A percentile compares a stretch with the other conserved stretches of the same genome.
Conservation (phyloP, 2,329 filamentous ascomycete genomes). For the Chaetomiaceae sp. region DNA sequence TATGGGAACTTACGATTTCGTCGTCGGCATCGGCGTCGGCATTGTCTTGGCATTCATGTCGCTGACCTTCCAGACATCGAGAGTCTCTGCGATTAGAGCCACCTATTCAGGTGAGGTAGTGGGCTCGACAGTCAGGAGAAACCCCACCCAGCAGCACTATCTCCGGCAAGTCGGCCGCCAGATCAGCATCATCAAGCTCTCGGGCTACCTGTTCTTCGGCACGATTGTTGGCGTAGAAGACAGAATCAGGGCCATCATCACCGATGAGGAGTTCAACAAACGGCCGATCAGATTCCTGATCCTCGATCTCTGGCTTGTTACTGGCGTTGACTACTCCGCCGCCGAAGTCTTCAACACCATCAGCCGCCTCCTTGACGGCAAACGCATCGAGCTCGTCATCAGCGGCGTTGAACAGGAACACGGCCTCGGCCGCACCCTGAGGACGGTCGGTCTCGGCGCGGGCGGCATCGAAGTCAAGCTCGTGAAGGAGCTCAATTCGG, state of each 20-base stretch:
- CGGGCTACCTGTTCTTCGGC: slow-evolving; percentile 95
- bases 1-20: slow-evolving; percentile 97
- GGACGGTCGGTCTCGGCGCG: slow-evolving; percentile 75
- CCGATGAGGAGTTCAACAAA: slow-evolving; percentile 70
- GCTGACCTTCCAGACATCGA: slow-evolving; percentile 85
- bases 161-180: slow-evolving; percentile 79
- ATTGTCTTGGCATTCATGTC: slow-evolving; percentile 88
- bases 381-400: slow-evolving; percentile 73
- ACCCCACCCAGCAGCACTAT: slow-evolving; percentile 82
- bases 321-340: slow-evolving; percentile 90
- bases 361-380: slow-evolving; percentile 71
- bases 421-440: slow-evolving; percentile 69
- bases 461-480: slow-evolving; percentile 69
- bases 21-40: slow-evolving; percentile 85
- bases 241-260: slow-evolving; percentile 73
- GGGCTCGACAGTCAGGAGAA: slow-evolving; percentile 85
- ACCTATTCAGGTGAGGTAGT: slow-evolving; percentile 87
- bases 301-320: slow-evolving; percentile 82
- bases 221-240: slow-evolving; percentile 95
- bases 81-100: slow-evolving; percentile 80
- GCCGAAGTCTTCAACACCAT: slow-evolving; percentile 93
- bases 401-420: slow-evolving; percentile 74
- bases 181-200: slow-evolving; percentile 84
- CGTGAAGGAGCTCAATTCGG: slow-evolving; percentile 85
- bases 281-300: slow-evolving; percentile 85